Evolutionary conservation across 106 monocot species (phyloP).

Genomic region (Dendrobium huoshanense): DNA sequence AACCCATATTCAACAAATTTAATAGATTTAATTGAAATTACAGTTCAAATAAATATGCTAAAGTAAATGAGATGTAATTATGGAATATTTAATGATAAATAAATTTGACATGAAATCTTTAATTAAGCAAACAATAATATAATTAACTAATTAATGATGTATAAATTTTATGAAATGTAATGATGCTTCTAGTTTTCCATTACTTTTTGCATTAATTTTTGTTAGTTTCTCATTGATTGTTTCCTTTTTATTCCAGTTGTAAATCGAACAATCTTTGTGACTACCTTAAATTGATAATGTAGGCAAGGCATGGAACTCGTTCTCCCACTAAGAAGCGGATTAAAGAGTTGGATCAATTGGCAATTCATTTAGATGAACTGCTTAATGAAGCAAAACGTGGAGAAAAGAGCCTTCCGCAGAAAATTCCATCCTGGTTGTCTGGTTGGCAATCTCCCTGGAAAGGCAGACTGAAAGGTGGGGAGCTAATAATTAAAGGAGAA

Average conservation of each 20-base stretch:
- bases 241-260: neutral
- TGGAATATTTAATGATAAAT: neutral
- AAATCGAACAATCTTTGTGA: neutral
- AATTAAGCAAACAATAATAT: neutral
- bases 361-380: conserved; percentile 47
- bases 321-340: conserved; percentile 95
- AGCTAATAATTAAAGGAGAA: conserved; percentile 73
- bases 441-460: conserved; percentile 96
- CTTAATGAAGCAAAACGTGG: conserved; percentile 32
- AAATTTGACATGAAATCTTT: neutral
- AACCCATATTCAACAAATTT: neutral
- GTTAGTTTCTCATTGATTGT: neutral
- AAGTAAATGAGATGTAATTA: neutral
- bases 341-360: conserved; percentile 77
- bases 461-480: conserved; percentile 76
- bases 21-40: neutral
- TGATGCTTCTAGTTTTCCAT: neutral
- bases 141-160: neutral
- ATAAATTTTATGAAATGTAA: neutral
- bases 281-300: neutral
- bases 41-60: neutral
- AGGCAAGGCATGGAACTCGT: conserved; percentile 98
- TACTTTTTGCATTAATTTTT: neutral
- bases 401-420: conserved; percentile 16
- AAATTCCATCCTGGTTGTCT: conserved; percentile 66